phyloP scores from a whole-genome alignment of 106 monocot genomes.

The Apostasia ramifera region DNA sequence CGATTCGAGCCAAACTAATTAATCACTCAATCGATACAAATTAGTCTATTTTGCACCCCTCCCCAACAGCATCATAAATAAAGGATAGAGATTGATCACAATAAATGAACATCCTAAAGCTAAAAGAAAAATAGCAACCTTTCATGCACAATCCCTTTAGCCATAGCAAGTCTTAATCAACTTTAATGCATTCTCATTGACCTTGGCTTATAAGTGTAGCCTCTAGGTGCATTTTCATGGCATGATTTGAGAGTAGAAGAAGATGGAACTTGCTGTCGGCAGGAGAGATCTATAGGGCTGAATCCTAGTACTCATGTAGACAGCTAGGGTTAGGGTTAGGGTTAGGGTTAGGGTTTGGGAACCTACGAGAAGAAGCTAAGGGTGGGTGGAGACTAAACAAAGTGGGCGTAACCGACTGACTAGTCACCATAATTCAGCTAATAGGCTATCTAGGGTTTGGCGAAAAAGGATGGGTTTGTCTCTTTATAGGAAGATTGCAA shows the following conservation, averaged over 20 bases:
- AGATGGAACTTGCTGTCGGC: background rate
- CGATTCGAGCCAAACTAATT: too few relatives aligned
- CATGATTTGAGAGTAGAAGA: background rate
- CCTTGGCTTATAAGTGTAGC: background rate
- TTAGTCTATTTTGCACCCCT: background rate
- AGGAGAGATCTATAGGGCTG: background rate
- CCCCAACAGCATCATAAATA: background rate
- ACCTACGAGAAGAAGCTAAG: background rate
- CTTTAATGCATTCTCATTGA: background rate
- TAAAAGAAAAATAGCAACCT: background rate
- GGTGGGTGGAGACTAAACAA: too few relatives aligned
- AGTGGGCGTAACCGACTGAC: background rate
- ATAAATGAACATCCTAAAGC: conserved; percentile 2
- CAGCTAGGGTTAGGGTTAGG: background rate
- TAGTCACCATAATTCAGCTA: background rate
- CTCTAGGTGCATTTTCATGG: background rate
- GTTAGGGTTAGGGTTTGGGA: background rate
- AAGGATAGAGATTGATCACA: conserved; percentile 3
- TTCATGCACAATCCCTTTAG: background rate
- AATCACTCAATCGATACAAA: too few relatives aligned
- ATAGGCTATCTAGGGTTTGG: background rate
- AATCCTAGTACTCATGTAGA: too few relatives aligned
- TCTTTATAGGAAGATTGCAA: background rate
- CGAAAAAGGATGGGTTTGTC: conserved; percentile 1
- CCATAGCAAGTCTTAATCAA: background rate